These are phyloP conservation scores for Kentomonas sorsogonicus DNA, from an alignment of 208 protist genomes.

Conservation along the genomic window DNA sequence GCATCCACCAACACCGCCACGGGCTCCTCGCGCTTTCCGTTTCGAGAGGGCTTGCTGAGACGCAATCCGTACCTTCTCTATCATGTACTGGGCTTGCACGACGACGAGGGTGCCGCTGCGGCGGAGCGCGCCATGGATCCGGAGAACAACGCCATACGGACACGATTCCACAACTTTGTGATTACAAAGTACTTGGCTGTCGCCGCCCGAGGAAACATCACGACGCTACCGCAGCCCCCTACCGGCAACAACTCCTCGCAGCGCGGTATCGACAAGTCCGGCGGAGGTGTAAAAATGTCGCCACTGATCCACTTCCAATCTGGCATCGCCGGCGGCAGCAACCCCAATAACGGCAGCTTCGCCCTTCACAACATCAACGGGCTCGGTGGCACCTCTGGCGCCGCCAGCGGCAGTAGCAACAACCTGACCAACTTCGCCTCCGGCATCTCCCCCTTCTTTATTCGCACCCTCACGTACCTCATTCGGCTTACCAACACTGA, in stretches of 20 bases:
- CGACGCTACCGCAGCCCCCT: conserved; percentile 36
- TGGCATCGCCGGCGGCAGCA: conserved; percentile 22
- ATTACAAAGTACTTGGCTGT: conserved; percentile 61
- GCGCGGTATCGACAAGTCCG: too few species aligned
- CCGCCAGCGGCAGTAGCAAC: conserved; percentile 6
- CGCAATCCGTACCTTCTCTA: conserved; percentile 51
- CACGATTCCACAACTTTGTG: conserved; percentile 61
- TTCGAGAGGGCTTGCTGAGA: background rate
- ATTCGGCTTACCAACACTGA: conserved; percentile 25
- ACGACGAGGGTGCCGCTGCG: conserved; percentile 49
- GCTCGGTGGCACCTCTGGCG: conserved; percentile 8
- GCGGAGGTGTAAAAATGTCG: too few species aligned
- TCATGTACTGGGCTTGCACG: conserved; percentile 63
- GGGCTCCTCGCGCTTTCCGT: conserved; percentile 6
- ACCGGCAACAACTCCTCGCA: conserved; percentile 3
- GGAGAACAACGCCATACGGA: conserved; percentile 35
- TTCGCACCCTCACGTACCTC: conserved; percentile 63
- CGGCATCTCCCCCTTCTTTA: conserved; percentile 45
- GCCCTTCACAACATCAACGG: conserved; percentile 11
- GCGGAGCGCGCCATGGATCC: conserved; percentile 38
- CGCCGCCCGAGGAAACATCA: conserved; percentile 28
- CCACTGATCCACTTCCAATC: conserved; percentile 27
- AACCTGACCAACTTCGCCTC: conserved; percentile 25
- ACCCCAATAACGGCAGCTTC: conserved; percentile 1
- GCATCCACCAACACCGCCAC: conserved; percentile 13